Evolutionary conservation across 805 yeast species (phyloP), one percentile per base, ranked within the genome.

Genomic region (Blastobotrys attinorum): DNA sequence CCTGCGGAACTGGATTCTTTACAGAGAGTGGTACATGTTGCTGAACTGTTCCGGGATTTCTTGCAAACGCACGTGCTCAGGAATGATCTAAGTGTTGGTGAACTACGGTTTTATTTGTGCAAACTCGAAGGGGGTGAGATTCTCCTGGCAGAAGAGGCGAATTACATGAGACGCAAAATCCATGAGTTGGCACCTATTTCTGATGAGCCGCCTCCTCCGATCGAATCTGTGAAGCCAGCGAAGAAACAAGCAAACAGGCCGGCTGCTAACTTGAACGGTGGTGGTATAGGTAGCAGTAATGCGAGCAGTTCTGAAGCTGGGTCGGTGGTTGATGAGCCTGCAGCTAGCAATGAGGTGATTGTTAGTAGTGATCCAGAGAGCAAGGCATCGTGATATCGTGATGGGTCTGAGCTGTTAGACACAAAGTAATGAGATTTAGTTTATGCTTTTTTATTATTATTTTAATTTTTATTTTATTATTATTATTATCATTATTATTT

Each of bases 41-140:
- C 78, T n/a, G 47, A 44, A 0, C 44, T 55, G 18, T 64, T 81
- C 0, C 43, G 83, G 3, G 58, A 60, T 0, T 68, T 76, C 31
- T 62, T 86, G 45, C 73, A 70, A 15, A 57, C 62, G 1, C 62
- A 65, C 18, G 72, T 88, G 3, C 56, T 85, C 31, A 59, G 65
- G 20, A 95, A 87, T 51, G 25, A 16, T 21, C 16, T 16, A 4
- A 15, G 37, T 2, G 56, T 56, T 3, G 34, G 51, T 10, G 40
- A 22, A 4, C 39, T 74, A 25, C 65, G 71, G 40, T 71, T 68
- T 46, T 68, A 66, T 40, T 47, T 75, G 43, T 62, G 79, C 42
- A 76, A 77, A 53, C 47, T 76, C 31, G 69, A 66, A 37, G 81
- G 77, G 3, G 62, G 72, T 15, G 62, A 62, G 36, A 52, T 70